These are phyloP conservation scores for Alternaria sp. DNA, from an alignment of 2,329 filamentous ascomycete genomes.

Conservation along the genomic window DNA sequence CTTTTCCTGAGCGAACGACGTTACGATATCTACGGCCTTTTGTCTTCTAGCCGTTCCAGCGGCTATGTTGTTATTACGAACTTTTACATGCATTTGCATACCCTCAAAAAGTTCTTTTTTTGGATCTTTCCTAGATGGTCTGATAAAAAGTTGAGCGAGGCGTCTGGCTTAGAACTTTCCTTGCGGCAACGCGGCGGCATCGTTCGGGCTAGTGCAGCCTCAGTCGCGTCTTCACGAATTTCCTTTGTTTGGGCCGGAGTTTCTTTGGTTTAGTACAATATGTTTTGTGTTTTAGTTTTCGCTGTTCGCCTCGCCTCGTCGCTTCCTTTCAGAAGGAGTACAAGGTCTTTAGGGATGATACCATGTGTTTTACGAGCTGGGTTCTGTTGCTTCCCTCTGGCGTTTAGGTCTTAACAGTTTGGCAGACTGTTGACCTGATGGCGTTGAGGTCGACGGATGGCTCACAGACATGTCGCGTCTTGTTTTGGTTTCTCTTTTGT, in stretches of 20 bases:
- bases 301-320: constrained; percentile 14
- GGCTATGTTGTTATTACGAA: constrained; percentile 38
- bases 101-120: constrained; percentile 36
- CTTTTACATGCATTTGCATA: constrained; percentile 40
- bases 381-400: constrained; percentile 28
- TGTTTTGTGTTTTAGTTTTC: constrained; percentile 15
- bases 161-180: constrained; percentile 9
- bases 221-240: constrained; percentile 7
- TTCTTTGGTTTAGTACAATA: constrained; percentile 8
- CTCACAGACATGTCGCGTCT: constrained; percentile 20
- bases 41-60: constrained; percentile 29
- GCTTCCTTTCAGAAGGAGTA: constrained; percentile 22
- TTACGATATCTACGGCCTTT: constrained; percentile 50
- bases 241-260: constrained; percentile 17
- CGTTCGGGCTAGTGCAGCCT: constrained; percentile 13
- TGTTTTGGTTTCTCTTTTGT: constrained; percentile 19
- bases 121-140: constrained; percentile 26
- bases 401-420: constrained; percentile 32
- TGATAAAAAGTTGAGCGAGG: constrained; percentile 33
- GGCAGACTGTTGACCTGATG: constrained; percentile 21
- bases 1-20: constrained; percentile 30
- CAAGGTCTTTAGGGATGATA: constrained; percentile 40
- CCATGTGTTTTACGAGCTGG: constrained; percentile 35
- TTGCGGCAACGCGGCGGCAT: constrained; percentile 16
- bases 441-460: constrained; percentile 28